Conservation (phyloP, 1,139 yeast species). For the Kurtzmaniella natalensis region DNA sequence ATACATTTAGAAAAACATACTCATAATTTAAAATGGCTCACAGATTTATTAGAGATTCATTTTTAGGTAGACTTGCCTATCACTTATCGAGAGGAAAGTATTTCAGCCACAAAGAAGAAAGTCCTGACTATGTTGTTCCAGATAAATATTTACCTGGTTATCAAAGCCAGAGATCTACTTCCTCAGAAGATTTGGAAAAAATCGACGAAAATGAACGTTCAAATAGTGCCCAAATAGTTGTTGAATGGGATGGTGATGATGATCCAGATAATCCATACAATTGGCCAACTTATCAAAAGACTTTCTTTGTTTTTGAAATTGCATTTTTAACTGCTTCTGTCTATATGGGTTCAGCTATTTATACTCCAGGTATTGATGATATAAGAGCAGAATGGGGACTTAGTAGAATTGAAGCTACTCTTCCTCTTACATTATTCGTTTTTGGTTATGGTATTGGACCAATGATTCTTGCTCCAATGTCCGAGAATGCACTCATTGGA, state of each 20-base stretch:
- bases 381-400: conserved; percentile 41
- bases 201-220: neutral
- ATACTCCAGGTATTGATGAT: conserved; percentile 26
- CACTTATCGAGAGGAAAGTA: conserved; percentile 22
- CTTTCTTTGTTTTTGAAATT: conserved; percentile 18
- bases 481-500: conserved; percentile 50
- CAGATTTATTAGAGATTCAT: conserved; percentile 23
- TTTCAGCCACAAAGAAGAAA: conserved; percentile 26
- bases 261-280: conserved; percentile 29
- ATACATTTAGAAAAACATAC: no score
- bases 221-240: conserved; percentile 11
- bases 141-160: conserved; percentile 20
- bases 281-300: conserved; percentile 21
- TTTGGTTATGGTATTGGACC: conserved; percentile 59
- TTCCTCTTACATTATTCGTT: conserved; percentile 39
- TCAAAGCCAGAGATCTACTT: no score
- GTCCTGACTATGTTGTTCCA: conserved; percentile 25
- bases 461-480: conserved; percentile 49
- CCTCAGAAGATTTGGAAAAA: neutral
- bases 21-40: conserved; percentile 4
- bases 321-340: conserved; percentile 20
- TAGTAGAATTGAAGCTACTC: conserved; percentile 37
- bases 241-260: conserved; percentile 24
- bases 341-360: conserved; percentile 27
- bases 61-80: conserved; percentile 25